Conservation (phyloP, 495 filamentous ascomycete genomes). For the Staphylotrichum longicolle region DNA sequence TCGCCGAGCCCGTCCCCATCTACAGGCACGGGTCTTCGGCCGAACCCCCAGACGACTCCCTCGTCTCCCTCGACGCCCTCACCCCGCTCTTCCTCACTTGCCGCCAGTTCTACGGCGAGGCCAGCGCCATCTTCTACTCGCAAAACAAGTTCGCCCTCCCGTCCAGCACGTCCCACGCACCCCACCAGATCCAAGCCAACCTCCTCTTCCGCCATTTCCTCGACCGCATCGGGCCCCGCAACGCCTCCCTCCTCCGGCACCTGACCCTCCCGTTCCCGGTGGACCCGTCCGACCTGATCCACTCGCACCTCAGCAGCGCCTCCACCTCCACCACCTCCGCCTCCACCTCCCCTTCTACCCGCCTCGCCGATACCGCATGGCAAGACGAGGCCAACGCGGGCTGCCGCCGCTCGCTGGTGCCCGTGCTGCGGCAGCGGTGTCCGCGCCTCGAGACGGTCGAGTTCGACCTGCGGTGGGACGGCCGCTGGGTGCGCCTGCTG, state of each 20-base stretch:
- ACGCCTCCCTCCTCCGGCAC: conserved; percentile 11
- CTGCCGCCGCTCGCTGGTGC: neutral
- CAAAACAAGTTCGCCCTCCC: conserved; percentile 17
- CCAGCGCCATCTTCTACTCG: conserved; percentile 23
- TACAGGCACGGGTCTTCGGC: neutral
- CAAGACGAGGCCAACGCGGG: neutral
- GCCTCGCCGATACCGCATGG: conserved; percentile 20
- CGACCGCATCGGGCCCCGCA: conserved; percentile 21
- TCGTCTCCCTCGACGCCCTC: conserved; percentile 9
- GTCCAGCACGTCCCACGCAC: neutral
- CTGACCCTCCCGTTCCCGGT: conserved; percentile 19
- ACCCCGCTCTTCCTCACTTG: conserved; percentile 16
- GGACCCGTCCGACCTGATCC: conserved; percentile 21
- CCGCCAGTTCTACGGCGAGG: conserved; percentile 20
- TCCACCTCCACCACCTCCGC: too few species aligned
- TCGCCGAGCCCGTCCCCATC: conserved; percentile 13
- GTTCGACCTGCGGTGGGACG: conserved; percentile 14
- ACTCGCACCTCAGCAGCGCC: conserved; percentile 31
- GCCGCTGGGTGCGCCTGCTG: conserved; percentile 13
- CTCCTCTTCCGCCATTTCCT: conserved; percentile 24
- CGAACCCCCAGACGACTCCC: neutral
- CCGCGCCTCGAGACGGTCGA: conserved; percentile 13
- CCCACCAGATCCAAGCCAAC: conserved; percentile 22
- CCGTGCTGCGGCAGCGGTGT: conserved; percentile 1
- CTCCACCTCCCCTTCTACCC: too few species aligned